Evolutionary conservation across 768 basidiomycete species (phyloP).

Genomic region (Boletus rubroflammeus): DNA sequence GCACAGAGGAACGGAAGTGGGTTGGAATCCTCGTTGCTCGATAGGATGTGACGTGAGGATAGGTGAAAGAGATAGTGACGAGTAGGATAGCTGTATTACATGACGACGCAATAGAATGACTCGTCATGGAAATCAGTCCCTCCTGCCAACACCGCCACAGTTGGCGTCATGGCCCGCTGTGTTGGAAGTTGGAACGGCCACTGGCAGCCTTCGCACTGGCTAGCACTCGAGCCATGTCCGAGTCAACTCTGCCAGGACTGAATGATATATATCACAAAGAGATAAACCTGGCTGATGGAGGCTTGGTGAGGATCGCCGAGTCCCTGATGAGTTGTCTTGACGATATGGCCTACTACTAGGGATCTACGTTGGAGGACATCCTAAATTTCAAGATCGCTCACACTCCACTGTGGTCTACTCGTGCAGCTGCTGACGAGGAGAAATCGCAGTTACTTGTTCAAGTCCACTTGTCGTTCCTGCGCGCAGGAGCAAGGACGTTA

Average conservation of each 20-base stretch:
- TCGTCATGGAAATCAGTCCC: background rate
- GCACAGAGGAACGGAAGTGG: conserved; percentile 21
- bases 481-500: conserved; percentile 63
- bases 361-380: conserved; percentile 55
- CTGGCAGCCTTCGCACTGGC: background rate
- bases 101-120: conserved; percentile 11
- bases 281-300: conserved; percentile 22
- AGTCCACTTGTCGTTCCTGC: conserved; percentile 60
- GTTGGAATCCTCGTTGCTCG: conserved; percentile 30
- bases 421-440: conserved; percentile 51
- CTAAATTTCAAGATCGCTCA: conserved; percentile 46
- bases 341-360: conserved; percentile 44
- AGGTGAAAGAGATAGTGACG: conserved; percentile 27
- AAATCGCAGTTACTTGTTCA: conserved; percentile 42
- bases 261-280: conserved; percentile 8
- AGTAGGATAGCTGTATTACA: conserved; percentile 21
- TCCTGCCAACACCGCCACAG: conserved; percentile 10
- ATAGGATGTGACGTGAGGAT: conserved; percentile 31
- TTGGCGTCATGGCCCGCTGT: background rate
- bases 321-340: background rate
- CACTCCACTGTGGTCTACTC: conserved; percentile 70
- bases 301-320: conserved; percentile 32
- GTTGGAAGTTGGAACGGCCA: background rate
- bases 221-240: background rate
- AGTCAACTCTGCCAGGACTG: background rate